A percentile compares a stretch with the other conserved stretches of the same genome.
phyloP scores from a whole-genome alignment of 2,329 filamentous ascomycete species.

The Kalaharituber pfeilii region DNA sequence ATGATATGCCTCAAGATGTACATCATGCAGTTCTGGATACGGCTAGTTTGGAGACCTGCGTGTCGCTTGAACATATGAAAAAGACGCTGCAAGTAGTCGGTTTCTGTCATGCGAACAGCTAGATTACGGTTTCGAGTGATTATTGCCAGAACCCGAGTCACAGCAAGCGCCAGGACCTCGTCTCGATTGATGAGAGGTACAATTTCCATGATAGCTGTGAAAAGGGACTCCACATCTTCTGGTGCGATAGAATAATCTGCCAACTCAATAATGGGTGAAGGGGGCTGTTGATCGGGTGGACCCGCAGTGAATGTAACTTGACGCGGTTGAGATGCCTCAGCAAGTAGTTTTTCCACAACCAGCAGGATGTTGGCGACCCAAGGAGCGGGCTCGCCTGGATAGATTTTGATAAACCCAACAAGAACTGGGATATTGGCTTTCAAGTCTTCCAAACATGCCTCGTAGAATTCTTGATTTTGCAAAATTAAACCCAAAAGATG shows the following conservation, averaged over 20 bases:
- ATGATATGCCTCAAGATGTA: slow-evolving; percentile 79
- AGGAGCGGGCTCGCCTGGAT: slow-evolving; percentile 62
- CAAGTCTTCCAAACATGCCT: slow-evolving; percentile 53
- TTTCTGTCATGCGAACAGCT: slow-evolving; percentile 63
- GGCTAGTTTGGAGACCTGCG: slow-evolving; percentile 57
- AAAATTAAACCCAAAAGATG: slow-evolving; percentile 79
- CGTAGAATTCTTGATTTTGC: slow-evolving; percentile 67
- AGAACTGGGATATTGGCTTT: slow-evolving; percentile 61
- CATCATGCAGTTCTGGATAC: slow-evolving; percentile 60
- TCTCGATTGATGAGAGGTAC: slow-evolving; percentile 64
- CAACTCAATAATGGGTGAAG: slow-evolving; percentile 37
- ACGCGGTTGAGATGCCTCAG: slow-evolving; percentile 63
- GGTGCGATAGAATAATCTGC: slow-evolving; percentile 44
- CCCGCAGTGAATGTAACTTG: slow-evolving; percentile 24
- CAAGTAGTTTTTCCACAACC: slow-evolving; percentile 77
- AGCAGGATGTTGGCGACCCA: slow-evolving; percentile 87
- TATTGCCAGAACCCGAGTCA: slow-evolving; percentile 69
- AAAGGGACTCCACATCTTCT: slow-evolving; percentile 51
- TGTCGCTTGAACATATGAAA: slow-evolving; percentile 95
- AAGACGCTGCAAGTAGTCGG: slow-evolving; percentile 70
- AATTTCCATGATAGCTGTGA: slow-evolving; percentile 63
- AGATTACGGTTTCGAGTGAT: slow-evolving; percentile 63
- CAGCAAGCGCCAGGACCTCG: slow-evolving; percentile 63
- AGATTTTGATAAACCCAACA: slow-evolving; percentile 59
- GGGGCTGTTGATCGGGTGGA: slow-evolving; percentile 30